Evolutionary conservation across 805 yeast genomes (phyloP).

Genomic region (Candida orba): DNA sequence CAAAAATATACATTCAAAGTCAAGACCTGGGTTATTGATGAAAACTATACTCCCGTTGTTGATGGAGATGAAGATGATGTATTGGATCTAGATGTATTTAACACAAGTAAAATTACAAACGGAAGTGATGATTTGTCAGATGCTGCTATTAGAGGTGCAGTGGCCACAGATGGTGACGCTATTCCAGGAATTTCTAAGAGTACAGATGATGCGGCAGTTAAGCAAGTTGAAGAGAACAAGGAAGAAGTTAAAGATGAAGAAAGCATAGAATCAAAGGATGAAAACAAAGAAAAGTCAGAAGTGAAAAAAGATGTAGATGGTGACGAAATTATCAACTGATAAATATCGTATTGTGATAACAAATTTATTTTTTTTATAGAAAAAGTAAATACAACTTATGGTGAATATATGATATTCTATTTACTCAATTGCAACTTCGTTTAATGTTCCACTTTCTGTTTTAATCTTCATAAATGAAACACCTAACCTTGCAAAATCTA

Average conservation of each 20-base stretch:
- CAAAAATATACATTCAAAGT: conserved; percentile 22
- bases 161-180: conserved; percentile 36
- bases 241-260: background rate
- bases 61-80: conserved; percentile 37
- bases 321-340: conserved; percentile 12
- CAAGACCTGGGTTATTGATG: conserved; percentile 27
- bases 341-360: background rate
- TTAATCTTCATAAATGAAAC: conserved; percentile 49
- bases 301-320: conserved; percentile 15
- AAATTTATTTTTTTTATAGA: background rate
- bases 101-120: conserved; percentile 20
- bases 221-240: background rate
- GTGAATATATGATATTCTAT: too few relatives aligned
- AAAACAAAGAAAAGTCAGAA: background rate
- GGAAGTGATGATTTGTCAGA: conserved; percentile 29
- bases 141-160: conserved; percentile 49
- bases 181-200: conserved; percentile 37
- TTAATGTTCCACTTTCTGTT: background rate
- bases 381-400: too few relatives aligned
- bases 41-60: conserved; percentile 15
- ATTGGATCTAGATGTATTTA: conserved; percentile 35
- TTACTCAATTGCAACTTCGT: conserved; percentile 3
- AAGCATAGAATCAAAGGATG: background rate
- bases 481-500: conserved; percentile 52
- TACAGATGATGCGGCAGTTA: conserved; percentile 14